Evolutionary conservation across 345 rosid genomes (phyloP).

Genomic region (Hibiscus trionum): DNA sequence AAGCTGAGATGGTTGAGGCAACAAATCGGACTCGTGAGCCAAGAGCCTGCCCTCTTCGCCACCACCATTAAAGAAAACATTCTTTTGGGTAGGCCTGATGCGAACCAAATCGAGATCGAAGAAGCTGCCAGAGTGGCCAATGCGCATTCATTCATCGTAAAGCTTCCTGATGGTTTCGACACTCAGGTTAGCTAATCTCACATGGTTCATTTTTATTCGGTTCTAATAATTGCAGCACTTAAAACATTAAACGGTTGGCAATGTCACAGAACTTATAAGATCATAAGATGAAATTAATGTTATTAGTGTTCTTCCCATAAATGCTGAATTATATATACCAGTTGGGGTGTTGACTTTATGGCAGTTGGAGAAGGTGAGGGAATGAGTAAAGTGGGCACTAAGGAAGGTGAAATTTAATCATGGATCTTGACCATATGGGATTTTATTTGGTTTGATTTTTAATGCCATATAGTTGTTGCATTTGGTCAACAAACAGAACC

Average conservation of each 20-base stretch:
- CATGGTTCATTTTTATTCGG: background rate
- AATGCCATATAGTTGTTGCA: conserved; percentile 21
- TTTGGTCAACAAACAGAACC: conserved; percentile 49
- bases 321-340: conserved; percentile 1
- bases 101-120: conserved; percentile 66
- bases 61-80: conserved; percentile 92
- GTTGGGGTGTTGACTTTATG: conserved; percentile 25
- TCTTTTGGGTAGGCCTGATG: conserved; percentile 85
- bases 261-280: background rate
- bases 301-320: background rate
- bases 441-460: conserved; percentile 24
- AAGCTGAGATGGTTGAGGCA: conserved; percentile 90
- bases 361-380: conserved; percentile 29
- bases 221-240: conserved; percentile 1
- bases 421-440: conserved; percentile 34
- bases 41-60: conserved; percentile 92
- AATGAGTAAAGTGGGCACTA: conserved; percentile 29
- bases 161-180: conserved; percentile 87
- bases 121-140: conserved; percentile 98
- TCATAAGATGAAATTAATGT: background rate
- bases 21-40: conserved; percentile 97
- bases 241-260: background rate
- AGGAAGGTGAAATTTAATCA: conserved; percentile 29
- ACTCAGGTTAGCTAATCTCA: conserved; percentile 56
- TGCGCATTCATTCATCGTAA: conserved; percentile 88